Percentiles rank a stretch among this genome's conserved stretches.
Evolutionary conservation across 768 basidiomycete genomes (phyloP).

Genomic region (Pleurotus citrinopileatus): DNA sequence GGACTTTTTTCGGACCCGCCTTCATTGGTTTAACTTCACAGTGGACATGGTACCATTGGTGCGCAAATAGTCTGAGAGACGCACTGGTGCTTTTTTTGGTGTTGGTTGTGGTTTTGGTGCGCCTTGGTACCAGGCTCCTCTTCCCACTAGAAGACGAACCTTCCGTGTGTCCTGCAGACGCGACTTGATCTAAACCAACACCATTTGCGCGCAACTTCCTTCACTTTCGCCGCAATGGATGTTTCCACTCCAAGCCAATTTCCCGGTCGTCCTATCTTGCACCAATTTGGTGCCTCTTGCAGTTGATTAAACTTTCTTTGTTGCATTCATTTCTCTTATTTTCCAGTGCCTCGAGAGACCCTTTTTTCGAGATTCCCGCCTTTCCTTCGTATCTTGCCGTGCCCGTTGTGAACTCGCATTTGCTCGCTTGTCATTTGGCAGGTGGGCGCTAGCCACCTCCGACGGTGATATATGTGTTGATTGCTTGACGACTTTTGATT

Average conservation of each 20-base stretch:
- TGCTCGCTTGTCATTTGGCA: not conserved
- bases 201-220: no score
- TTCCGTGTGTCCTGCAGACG: not conserved
- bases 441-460: no score
- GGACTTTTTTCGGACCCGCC: not conserved
- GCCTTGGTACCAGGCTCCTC: not conserved
- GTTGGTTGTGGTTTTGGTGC: not conserved
- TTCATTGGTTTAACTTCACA: not conserved
- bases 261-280: no score
- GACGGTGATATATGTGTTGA: no score
- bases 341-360: not conserved
- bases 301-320: no score
- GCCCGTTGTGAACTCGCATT: not conserved
- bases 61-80: not conserved
- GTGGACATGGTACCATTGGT: not conserved
- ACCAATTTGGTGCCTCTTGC: no score
- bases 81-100: not conserved
- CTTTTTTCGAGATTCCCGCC: not conserved
- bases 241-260: no score
- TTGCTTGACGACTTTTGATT: not conserved
- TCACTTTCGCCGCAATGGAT: no score
- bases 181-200: no score
- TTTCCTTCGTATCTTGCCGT: not conserved
- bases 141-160: not conserved
- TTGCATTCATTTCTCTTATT: not conserved